Evolutionary conservation across 441 rosid genomes (phyloP), one percentile per base, ranked within the genome.

Genomic region (Croton setiger): DNA sequence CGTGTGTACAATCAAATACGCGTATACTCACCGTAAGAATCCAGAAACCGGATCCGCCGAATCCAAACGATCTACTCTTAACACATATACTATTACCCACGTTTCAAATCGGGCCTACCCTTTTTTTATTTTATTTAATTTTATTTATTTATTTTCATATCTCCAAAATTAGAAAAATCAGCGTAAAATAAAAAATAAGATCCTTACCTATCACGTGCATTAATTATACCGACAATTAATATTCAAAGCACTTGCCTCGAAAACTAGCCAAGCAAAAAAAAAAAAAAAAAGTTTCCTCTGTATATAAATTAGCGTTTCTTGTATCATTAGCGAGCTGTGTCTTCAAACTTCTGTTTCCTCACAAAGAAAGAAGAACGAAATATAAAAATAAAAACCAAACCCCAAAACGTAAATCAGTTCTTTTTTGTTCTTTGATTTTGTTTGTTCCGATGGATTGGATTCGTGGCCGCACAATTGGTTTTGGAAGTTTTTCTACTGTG

Each of bases 381-480:
- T 11, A 0, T 47, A 15, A 4, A 47, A 14, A 47, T 14, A 33
- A 12, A 45, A 43, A 62, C 8, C 68, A 66, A 35, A 20, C 36
- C 4, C 3, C 18, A 47, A 47, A 17, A 8, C n/a, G n/a, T n/a
- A 51, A 51, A 51, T 23, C 20, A 0, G 10, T 8, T 9, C 11
- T n/a, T n/a, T n/a, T n/a, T n/a, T n/a, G n/a, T n/a, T n/a, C n/a
- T n/a, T n/a, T n/a, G n/a, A n/a, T n/a, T n/a, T n/a, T n/a, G n/a
- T n/a, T n/a, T 6, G 6, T 36, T 63, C n/a, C 76, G 37, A 93
- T 93, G 97, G 91, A 93, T 77, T 93, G 97, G 97, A 69, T 88
- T 72, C 85, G 98, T 35, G 92, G 92, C 33, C 88, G 81, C 7
- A 75, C 78, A 33, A 80, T 93, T 45, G 98, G 98, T 6, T 72